Percentiles rank a stretch among this genome's conserved stretches.
Conservation (phyloP, 352 stramenopile genomes). For the Globisporangium paroecandrum region DNA sequence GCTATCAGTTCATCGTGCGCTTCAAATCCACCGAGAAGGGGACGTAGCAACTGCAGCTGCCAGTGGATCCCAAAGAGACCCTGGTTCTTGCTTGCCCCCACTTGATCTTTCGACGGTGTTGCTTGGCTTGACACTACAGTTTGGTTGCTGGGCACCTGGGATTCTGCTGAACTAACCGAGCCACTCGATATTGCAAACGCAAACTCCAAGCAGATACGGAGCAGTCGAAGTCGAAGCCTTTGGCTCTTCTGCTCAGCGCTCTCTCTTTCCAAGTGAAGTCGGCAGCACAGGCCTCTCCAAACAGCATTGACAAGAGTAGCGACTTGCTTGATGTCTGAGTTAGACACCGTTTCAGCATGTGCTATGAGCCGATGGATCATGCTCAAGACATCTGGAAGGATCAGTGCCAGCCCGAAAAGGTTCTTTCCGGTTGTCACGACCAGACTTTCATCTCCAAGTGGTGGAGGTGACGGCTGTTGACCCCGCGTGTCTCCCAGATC, state of each 20-base stretch:
- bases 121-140: slow-evolving; percentile 16
- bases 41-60: slow-evolving; percentile 45
- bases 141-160: slow-evolving; percentile 11
- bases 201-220: slow-evolving; percentile 53
- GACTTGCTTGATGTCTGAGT: slow-evolving; percentile 4
- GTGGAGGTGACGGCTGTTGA: slow-evolving; percentile 10
- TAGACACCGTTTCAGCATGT: slow-evolving; percentile 17
- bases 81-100: background rate
- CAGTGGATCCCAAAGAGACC: slow-evolving; percentile 37
- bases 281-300: slow-evolving; percentile 47
- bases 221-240: slow-evolving; percentile 40
- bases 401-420: slow-evolving; percentile 45
- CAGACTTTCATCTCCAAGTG: slow-evolving; percentile 8
- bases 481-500: slow-evolving; percentile 11
- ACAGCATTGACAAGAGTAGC: slow-evolving; percentile 17
- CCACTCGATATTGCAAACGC: slow-evolving; percentile 33
- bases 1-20: slow-evolving; percentile 23
- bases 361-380: slow-evolving; percentile 33
- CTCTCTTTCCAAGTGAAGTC: slow-evolving; percentile 22
- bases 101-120: background rate
- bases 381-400: slow-evolving; percentile 43
- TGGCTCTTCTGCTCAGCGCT: slow-evolving; percentile 11
- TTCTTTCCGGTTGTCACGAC: slow-evolving; percentile 19
- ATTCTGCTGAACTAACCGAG: slow-evolving; percentile 15
- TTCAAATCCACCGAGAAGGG: slow-evolving; percentile 23